Percentiles rank a stretch among this genome's conserved stretches.
phyloP scores from a whole-genome alignment of 164 flowering plant species.

The Umbellularia californica region DNA sequence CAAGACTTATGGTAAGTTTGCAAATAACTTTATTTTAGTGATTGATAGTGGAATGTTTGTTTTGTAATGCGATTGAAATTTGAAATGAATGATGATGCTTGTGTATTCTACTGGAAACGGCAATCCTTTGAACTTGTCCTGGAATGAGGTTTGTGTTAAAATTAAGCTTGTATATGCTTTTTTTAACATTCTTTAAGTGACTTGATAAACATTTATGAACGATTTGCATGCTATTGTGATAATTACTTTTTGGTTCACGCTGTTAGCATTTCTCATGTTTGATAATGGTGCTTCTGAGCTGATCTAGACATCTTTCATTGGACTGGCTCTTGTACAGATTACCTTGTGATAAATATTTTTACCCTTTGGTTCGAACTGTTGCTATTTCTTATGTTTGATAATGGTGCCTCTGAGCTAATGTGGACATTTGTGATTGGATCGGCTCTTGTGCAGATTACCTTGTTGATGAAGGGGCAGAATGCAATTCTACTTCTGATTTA shows the following conservation, averaged over 20 bases:
- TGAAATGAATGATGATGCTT: no score
- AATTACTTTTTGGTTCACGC: not conserved
- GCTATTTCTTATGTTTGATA: not conserved
- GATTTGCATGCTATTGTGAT: not conserved
- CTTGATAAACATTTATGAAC: not conserved
- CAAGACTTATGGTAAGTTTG: slow-evolving; percentile 66
- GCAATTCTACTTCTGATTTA: slow-evolving; percentile 85
- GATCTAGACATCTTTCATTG: not conserved
- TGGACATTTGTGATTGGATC: slow-evolving; percentile 3
- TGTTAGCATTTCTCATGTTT: not conserved
- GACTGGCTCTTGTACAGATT: slow-evolving; percentile 12
- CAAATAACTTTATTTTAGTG: not conserved
- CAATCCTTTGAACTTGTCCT: no score
- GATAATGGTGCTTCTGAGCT: not conserved
- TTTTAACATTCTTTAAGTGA: not conserved
- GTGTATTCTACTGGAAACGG: no score
- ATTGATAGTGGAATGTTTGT: not conserved
- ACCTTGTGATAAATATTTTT: not conserved
- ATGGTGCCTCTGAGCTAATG: not conserved
- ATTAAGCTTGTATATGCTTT: not conserved
- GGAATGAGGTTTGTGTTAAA: no score
- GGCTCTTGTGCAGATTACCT: slow-evolving; percentile 69
- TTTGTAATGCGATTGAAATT: no score
- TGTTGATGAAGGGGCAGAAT: slow-evolving; percentile 92
- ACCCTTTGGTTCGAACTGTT: not conserved